These are phyloP conservation scores for Neolentinus lepideus DNA, from an alignment of 1,284 basidiomycete genomes.

Conservation along the genomic window DNA sequence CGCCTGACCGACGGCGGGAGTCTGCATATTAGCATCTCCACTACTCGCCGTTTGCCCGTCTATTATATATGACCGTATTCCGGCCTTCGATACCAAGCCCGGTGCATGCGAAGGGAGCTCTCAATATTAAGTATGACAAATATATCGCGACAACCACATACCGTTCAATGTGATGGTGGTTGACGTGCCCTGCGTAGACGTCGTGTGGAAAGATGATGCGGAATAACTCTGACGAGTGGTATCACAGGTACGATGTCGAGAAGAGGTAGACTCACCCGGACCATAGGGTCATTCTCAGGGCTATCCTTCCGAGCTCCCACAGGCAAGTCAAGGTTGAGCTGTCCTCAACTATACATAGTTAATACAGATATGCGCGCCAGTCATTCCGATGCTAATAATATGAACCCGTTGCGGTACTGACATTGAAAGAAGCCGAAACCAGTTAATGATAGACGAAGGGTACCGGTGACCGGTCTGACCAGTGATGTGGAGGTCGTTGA, in stretches of 20 bases:
- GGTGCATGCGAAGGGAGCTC: slow-evolving; percentile 18
- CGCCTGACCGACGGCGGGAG: slow-evolving; percentile 27
- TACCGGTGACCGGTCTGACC: slow-evolving; percentile 6
- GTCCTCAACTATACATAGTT: not conserved
- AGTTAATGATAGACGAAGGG: slow-evolving; percentile 2
- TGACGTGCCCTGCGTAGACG: slow-evolving; percentile 16
- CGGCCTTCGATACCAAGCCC: slow-evolving; percentile 37
- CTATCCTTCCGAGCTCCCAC: slow-evolving; percentile 22
- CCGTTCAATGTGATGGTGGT: slow-evolving; percentile 27
- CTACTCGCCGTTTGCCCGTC: slow-evolving; percentile 33
- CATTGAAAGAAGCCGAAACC: slow-evolving; percentile 21
- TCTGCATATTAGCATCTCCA: slow-evolving; percentile 26
- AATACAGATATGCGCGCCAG: not conserved
- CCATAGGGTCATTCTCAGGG: slow-evolving; percentile 6
- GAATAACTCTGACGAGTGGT: slow-evolving; percentile 13
- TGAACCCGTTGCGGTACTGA: slow-evolving; percentile 12
- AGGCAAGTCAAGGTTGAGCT: slow-evolving; percentile 17
- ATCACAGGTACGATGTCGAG: not conserved
- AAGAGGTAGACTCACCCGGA: not conserved
- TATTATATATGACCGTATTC: slow-evolving; percentile 40
- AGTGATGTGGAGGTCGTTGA: not conserved
- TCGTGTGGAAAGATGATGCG: slow-evolving; percentile 16
- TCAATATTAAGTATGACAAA: not conserved
- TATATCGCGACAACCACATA: not conserved
- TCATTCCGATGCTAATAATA: not conserved